These are phyloP conservation scores for Areca catechu DNA, from an alignment of 176 grass and related monocot species.

Conservation along the genomic window DNA sequence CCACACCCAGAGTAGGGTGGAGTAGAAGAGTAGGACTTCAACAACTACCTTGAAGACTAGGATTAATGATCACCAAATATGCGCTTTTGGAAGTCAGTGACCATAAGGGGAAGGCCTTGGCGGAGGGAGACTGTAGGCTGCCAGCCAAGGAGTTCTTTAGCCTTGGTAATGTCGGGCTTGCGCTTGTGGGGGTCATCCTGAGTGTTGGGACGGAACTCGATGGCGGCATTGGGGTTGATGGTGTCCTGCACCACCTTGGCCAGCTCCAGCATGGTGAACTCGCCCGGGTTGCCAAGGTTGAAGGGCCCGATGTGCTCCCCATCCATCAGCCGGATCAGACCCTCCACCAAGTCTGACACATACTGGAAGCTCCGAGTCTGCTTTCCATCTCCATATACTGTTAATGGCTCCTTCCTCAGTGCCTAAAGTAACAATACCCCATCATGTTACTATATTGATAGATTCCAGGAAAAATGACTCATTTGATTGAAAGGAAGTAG, in stretches of 20 bases:
- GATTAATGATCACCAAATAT: constrained; percentile 52
- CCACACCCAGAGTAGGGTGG: too few species aligned
- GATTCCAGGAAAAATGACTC: too few species aligned
- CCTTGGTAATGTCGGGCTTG: constrained; percentile 71
- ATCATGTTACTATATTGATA: too few species aligned
- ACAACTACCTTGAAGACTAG: too few species aligned
- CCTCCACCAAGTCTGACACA: constrained; percentile 91
- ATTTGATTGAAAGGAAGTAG: too few species aligned
- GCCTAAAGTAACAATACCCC: constrained; percentile 26
- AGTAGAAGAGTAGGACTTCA: too few species aligned
- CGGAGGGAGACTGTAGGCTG: constrained; percentile 60
- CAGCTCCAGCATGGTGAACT: constrained; percentile 90
- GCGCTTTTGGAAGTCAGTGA: constrained; percentile 60
- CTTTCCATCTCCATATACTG: constrained; percentile 97
- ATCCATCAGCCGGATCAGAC: constrained; percentile 87
- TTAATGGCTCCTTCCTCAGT: constrained; percentile 83
- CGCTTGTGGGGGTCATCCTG: constrained; percentile 90
- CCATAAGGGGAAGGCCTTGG: constrained; percentile 70
- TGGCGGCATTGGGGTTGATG: constrained; percentile 53
- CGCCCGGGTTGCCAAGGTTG: constrained; percentile 83
- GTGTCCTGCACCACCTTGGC: constrained; percentile 91
- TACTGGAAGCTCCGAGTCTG: constrained; percentile 99
- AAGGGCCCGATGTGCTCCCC: constrained; percentile 67
- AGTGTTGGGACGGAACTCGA: constrained; percentile 73
- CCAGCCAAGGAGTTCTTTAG: constrained; percentile 71